These are phyloP conservation scores for Scedosporium aurantiacum DNA, from an alignment of 2,329 filamentous ascomycete species.

Conservation along the genomic window DNA sequence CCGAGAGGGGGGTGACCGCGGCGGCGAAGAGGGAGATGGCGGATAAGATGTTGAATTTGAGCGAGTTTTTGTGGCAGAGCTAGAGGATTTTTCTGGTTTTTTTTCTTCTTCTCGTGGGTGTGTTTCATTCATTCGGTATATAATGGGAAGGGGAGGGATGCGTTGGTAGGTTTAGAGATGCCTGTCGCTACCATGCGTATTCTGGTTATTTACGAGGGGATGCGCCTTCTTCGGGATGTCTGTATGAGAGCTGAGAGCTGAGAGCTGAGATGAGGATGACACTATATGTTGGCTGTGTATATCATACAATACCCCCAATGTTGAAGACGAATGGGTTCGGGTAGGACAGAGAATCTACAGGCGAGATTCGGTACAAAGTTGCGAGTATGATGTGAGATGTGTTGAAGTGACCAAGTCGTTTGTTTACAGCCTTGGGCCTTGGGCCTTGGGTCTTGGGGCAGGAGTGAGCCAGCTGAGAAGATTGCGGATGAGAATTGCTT, in stretches of 20 bases:
- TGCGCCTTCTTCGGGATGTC: neutral
- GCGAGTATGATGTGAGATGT: too few species aligned
- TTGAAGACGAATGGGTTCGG: neutral
- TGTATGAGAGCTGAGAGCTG: neutral
- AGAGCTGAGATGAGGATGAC: neutral
- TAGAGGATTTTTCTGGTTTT: constrained; percentile 13
- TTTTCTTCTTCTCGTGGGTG: neutral
- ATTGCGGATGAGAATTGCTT: neutral
- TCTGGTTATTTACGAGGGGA: neutral
- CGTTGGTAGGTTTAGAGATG: neutral
- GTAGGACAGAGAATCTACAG: neutral
- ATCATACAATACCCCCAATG: neutral
- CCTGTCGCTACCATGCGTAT: neutral
- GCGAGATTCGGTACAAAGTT: neutral
- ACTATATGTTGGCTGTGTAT: neutral
- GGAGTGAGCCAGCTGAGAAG: too few species aligned
- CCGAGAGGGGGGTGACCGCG: constrained; percentile 55
- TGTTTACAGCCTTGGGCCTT: too few species aligned
- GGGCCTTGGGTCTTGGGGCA: too few species aligned
- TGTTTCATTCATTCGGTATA: neutral
- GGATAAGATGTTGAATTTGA: constrained; percentile 58
- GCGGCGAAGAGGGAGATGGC: constrained; percentile 59
- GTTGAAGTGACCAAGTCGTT: too few species aligned
- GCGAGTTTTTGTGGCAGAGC: constrained; percentile 61
- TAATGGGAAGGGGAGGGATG: neutral